Base-by-base conservation (phyloP, 768 basidiomycete genomes). In the Panaeolus papilionaceus region DNA sequence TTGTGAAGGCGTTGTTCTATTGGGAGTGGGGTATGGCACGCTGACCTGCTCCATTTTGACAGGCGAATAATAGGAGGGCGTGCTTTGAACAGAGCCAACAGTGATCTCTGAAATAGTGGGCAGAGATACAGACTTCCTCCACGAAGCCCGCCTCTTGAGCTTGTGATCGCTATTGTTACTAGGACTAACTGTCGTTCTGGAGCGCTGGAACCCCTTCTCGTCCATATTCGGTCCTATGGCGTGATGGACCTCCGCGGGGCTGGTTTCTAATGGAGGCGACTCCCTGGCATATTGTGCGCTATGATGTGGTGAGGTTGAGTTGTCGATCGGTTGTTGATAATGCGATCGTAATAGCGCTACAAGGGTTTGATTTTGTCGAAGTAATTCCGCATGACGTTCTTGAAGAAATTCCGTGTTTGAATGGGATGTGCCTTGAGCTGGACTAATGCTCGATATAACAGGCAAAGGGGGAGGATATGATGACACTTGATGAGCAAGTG, bases 161-260 rank as follows among this genome's bases (percentile, higher is more conserved):
- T 28, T 37, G 14, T 58, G 54, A 14, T 58, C 28, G 16, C 16
- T 58, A 14, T 33, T 58, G 28, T 5, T 9, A 58, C 14, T 33
- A 16, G 54, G 54, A 16, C 33, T 58, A 5, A 58, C 20, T 12
- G 54, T 58, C 6, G 54, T 58, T 14, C 54, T 9, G 33, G 54
- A 33, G 28, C 54, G 54, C 54, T 58, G 54, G 33, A 58, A 58
- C 33, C 54, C 54, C 16, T 58, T 58, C 33, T 58, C 54, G 16
- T 58, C 14, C 11, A 58, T 58, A 28, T 58, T 9, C 0, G 54
- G 54, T 14, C 54, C 54, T 11, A 58, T 9, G 54, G 54, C 26
- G 28, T 58, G 54, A 16, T 58, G 54, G 14, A 37, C 54, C 6
- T 58, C 54, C 1, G 33, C 28, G 11, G 54, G 54, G 16, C 26